Evolutionary conservation across 805 yeast genomes (phyloP).

Genomic region (Candida namnaoensis): DNA sequence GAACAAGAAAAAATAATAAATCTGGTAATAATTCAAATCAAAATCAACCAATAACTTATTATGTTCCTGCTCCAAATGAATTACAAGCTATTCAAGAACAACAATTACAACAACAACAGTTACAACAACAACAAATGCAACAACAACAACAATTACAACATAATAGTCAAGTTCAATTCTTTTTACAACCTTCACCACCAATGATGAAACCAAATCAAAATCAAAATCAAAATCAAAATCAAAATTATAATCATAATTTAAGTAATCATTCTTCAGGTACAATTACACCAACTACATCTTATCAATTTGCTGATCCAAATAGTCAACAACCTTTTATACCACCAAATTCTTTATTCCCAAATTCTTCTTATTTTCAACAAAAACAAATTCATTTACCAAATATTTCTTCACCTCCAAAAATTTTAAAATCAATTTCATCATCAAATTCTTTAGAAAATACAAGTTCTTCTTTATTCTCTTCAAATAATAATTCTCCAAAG

Average conservation of each 20-base stretch:
- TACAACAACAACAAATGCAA: slow-evolving; percentile 2
- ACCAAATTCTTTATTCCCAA: slow-evolving; percentile 1
- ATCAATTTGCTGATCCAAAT: neutral
- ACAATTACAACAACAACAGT: slow-evolving; percentile 6
- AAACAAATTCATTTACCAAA: slow-evolving; percentile 16
- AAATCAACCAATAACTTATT: slow-evolving; percentile 19
- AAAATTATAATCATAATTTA: no score
- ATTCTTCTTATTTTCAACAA: neutral
- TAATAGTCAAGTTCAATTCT: slow-evolving; percentile 10
- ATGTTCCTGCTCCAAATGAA: slow-evolving; percentile 10
- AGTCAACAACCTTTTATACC: slow-evolving; percentile 1
- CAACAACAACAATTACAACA: slow-evolving; percentile 2
- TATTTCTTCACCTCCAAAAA: slow-evolving; percentile 20
- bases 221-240: neutral
- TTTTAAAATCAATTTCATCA: slow-evolving; percentile 13
- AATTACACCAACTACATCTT: neutral
- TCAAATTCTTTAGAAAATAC: slow-evolving; percentile 13
- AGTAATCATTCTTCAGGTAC: neutral
- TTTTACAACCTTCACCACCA: slow-evolving; percentile 7
- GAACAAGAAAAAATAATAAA: slow-evolving; percentile 32
- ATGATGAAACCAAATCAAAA: neutral
- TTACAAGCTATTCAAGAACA: slow-evolving; percentile 4
- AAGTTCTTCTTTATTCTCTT: slow-evolving; percentile 14
- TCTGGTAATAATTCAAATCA: slow-evolving; percentile 1
- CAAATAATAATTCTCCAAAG: slow-evolving; percentile 14